Percentiles rank a stretch among this genome's conserved stretches.
These are phyloP conservation scores for Conticribra guillardii DNA, from an alignment of 108 stramenopile species.

Conservation along the genomic window DNA sequence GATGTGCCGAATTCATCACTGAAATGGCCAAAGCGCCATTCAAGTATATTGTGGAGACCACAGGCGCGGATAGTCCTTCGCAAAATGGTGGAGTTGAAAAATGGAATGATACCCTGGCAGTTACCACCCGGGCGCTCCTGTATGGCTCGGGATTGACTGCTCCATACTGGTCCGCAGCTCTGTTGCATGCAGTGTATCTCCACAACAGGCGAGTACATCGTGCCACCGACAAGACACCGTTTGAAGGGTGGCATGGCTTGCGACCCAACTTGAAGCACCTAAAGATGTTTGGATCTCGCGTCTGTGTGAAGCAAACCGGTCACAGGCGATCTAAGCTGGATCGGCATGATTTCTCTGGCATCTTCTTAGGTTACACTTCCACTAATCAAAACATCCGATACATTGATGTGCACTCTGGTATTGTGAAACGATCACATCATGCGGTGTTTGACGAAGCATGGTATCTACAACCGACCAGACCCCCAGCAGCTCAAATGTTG, in stretches of 20 bases:
- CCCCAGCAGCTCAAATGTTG: slow-evolving; percentile 4
- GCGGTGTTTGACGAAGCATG: slow-evolving; percentile 3
- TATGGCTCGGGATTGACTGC: neutral
- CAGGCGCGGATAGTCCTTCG: neutral
- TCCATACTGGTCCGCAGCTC: neutral
- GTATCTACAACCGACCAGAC: slow-evolving; percentile 4
- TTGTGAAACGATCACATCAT: neutral
- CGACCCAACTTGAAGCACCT: neutral
- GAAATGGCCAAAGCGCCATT: neutral
- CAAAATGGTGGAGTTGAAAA: slow-evolving; percentile 1
- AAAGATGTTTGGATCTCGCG: neutral
- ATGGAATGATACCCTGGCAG: neutral
- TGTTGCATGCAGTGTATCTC: slow-evolving; percentile 1
- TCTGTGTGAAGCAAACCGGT: neutral
- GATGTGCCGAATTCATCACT: neutral
- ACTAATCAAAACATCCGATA: neutral
- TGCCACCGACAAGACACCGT: too few species aligned
- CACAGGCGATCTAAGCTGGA: too few species aligned
- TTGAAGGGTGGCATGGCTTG: neutral
- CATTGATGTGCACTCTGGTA: neutral
- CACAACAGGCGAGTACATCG: neutral
- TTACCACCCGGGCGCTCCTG: neutral
- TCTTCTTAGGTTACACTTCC: too few species aligned
- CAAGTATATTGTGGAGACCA: neutral
- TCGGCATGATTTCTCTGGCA: too few species aligned